Evolutionary conservation across 768 basidiomycete genomes (phyloP).

Genomic region (Chalciporus sphaerocephalus): DNA sequence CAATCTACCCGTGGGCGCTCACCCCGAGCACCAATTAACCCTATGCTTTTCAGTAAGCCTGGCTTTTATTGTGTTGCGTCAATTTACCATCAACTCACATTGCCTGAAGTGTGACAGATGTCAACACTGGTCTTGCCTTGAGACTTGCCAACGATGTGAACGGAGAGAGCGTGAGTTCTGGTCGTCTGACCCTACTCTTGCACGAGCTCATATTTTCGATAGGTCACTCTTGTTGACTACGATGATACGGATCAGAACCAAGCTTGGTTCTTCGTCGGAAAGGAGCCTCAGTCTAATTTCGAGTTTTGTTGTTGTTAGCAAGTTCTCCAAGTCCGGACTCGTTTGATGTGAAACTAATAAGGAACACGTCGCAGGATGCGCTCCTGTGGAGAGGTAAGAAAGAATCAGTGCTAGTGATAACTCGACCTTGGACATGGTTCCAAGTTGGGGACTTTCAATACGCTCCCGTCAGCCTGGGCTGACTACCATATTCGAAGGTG

Average conservation of each 20-base stretch:
- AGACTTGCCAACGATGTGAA: not conserved
- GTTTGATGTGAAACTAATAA: no score
- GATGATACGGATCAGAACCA: not conserved
- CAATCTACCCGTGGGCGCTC: constrained; percentile 5
- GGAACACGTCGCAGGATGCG: no score
- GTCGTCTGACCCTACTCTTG: not conserved
- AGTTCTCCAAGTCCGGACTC: no score
- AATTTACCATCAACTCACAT: no score
- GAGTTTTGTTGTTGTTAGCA: not conserved
- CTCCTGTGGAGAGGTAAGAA: no score
- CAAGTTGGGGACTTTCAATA: no score
- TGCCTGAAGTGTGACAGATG: not conserved
- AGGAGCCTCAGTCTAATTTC: not conserved
- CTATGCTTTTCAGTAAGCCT: constrained; percentile 7
- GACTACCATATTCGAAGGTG: not conserved
- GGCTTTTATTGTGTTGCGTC: not conserved
- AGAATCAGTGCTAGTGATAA: no score
- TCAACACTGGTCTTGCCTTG: not conserved
- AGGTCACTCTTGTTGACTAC: not conserved
- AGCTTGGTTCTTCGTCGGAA: constrained; percentile 8
- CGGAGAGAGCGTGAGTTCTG: not conserved
- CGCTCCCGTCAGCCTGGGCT: no score
- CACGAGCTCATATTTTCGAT: not conserved
- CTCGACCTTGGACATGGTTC: no score
- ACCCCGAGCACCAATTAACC: not conserved